phyloP scores from a whole-genome alignment of 306 rosid species.

The Calophaca sinica region DNA sequence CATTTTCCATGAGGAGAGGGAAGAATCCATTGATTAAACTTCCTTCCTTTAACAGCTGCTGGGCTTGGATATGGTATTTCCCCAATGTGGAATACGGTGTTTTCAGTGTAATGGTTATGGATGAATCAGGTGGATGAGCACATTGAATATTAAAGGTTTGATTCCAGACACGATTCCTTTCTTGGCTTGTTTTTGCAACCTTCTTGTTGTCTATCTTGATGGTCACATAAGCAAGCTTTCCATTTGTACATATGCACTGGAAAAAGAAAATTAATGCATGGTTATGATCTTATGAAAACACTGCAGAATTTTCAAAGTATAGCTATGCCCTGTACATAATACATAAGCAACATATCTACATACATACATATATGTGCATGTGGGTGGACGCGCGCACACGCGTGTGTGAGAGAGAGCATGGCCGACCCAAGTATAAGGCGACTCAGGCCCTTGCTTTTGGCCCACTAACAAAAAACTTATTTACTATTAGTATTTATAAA shows the following conservation, averaged over 20 bases:
- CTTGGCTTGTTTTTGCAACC: conserved; percentile 71
- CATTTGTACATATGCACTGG: conserved; percentile 64
- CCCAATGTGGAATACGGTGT: conserved; percentile 69
- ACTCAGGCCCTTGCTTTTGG: too few relatives aligned
- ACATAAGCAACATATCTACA: background rate
- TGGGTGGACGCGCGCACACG: too few relatives aligned
- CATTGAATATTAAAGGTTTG: conserved; percentile 84
- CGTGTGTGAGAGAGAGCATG: too few relatives aligned
- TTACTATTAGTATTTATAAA: too few relatives aligned
- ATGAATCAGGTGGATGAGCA: conserved; percentile 77
- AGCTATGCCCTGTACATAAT: background rate
- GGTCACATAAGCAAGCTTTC: conserved; percentile 74
- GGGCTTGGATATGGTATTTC: conserved; percentile 66
- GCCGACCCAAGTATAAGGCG: too few relatives aligned
- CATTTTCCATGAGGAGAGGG: conserved; percentile 73
- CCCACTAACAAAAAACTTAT: too few relatives aligned
- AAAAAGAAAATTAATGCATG: conserved; percentile 25
- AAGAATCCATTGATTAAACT: conserved; percentile 71
- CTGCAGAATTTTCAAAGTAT: conserved; percentile 8
- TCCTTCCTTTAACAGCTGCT: conserved; percentile 57
- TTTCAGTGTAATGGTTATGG: conserved; percentile 67
- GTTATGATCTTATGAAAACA: conserved; percentile 22
- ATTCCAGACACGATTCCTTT: conserved; percentile 74
- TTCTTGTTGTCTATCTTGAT: conserved; percentile 68
- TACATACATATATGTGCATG: background rate